phyloP scores from a whole-genome alignment of 2,329 filamentous ascomycete genomes.

The Ascochyta clinopodiicola region DNA sequence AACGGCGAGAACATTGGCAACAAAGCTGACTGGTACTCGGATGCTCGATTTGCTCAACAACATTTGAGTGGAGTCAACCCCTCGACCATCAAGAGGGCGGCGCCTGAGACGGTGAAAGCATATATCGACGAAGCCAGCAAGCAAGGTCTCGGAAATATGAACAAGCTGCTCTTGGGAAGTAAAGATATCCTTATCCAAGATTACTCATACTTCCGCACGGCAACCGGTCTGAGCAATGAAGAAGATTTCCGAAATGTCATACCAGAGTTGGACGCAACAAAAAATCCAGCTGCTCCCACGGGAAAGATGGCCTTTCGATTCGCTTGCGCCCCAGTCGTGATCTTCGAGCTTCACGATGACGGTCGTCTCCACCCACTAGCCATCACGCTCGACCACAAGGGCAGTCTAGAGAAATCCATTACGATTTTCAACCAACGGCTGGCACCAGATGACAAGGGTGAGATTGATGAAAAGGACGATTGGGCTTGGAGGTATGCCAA shows the following conservation, averaged over 20 bases:
- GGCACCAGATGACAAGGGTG: background rate
- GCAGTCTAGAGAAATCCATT: slow-evolving; percentile 9
- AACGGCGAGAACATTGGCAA: slow-evolving; percentile 14
- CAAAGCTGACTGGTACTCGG: slow-evolving; percentile 16
- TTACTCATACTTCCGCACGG: slow-evolving; percentile 17
- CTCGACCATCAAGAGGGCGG: slow-evolving; percentile 6
- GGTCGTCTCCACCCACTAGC: slow-evolving; percentile 13
- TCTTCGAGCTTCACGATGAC: slow-evolving; percentile 14
- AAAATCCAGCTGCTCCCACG: background rate
- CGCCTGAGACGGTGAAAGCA: background rate
- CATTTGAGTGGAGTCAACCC: slow-evolving; percentile 17
- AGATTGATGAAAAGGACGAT: slow-evolving; percentile 8
- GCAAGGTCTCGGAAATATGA: slow-evolving; percentile 2
- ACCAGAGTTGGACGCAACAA: background rate
- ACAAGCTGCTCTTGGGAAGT: background rate
- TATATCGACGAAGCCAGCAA: slow-evolving; percentile 6
- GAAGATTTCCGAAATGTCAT: slow-evolving; percentile 4
- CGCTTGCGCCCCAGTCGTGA: slow-evolving; percentile 11
- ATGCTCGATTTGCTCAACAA: slow-evolving; percentile 16
- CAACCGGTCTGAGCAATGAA: slow-evolving; percentile 1
- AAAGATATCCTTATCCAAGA: slow-evolving; percentile 11
- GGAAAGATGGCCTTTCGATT: slow-evolving; percentile 2
- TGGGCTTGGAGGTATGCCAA: slow-evolving; percentile 19
- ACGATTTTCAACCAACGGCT: slow-evolving; percentile 14
- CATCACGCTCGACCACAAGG: slow-evolving; percentile 17